Percentiles rank a stretch among this genome's conserved stretches.
These are phyloP conservation scores for Sclerotinia sclerotiorum DNA, from an alignment of 2,329 filamentous ascomycete genomes.

Conservation along the genomic window DNA sequence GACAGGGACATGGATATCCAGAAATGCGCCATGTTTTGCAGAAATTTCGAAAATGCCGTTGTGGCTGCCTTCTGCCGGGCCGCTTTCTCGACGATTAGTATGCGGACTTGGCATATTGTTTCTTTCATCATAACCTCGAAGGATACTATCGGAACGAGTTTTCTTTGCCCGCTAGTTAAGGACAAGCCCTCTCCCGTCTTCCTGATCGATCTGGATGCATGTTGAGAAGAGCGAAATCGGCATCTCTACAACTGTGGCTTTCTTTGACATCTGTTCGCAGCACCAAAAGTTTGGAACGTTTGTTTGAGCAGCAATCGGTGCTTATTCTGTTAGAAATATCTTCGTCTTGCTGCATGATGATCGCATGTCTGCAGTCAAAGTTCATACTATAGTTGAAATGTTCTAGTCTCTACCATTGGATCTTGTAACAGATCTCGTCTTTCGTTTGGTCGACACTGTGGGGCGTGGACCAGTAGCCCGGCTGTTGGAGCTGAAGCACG, in stretches of 20 bases:
- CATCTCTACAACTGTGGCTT: background rate
- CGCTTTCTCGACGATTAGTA: background rate
- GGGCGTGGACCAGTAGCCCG: background rate
- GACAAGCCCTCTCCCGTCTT: background rate
- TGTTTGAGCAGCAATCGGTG: background rate
- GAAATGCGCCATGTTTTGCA: background rate
- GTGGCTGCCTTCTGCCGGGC: background rate
- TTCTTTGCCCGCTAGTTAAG: background rate
- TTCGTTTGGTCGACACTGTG: background rate
- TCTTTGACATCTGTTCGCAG: background rate
- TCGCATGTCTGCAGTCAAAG: background rate
- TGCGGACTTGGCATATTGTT: slow-evolving; percentile 4
- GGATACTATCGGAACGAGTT: background rate
- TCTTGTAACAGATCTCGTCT: background rate
- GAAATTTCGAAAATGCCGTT: background rate
- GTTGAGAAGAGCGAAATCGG: background rate
- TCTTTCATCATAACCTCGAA: background rate
- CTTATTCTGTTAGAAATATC: background rate
- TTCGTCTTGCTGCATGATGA: background rate
- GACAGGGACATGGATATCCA: background rate
- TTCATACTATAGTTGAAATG: background rate
- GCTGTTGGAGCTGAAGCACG: background rate
- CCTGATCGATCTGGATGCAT: background rate
- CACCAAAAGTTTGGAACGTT: background rate
- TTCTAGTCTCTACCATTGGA: background rate